Base-by-base conservation (phyloP, 2,329 filamentous ascomycete species). In the Trichoderma koningii region DNA sequence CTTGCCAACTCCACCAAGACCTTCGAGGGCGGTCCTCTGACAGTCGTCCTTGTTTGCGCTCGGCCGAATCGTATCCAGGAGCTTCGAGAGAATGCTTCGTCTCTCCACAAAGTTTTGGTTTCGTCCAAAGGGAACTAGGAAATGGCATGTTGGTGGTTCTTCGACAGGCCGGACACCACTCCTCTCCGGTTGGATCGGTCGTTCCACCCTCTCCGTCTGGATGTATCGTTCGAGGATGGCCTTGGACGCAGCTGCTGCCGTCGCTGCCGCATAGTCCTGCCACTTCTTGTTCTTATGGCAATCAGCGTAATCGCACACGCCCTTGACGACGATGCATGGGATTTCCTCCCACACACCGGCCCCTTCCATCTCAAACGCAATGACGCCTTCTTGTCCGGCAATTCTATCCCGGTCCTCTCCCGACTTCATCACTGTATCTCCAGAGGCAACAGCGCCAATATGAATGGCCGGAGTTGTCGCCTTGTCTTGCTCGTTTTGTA, bases 371-470 rank as follows among this genome's bases (percentile, higher is more conserved):
- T 76, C 74, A 42, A 76, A 76, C 0, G 47, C 65, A 19, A 66
- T 64, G 14, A 66, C 41, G 1, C 28, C 19, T 0, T 70, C 51
- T 44, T 65, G 10, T 17, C 66, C 55, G 6, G 76, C 71, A 23
- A 78, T 68, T 0, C 38, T 21, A 55, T 81, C 78, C 9, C 79
- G 72, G 6, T 73, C 65, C 12, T 68, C 61, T 7, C 73, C 75
- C 4, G 73, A 75, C 50, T 76, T 78, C 67, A 81, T 76, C 3
- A 80, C 76, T 5, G 70, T 71, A 52, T 80, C 73, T 7, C 74
- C 77, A 0, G 77, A 79, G 4, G 72, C 79, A 5, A 81, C 73
- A 0, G 67, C 64, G 0, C 79, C 79, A 34, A 80, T 69, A 50
- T 78, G 75, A 0, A 81, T 55, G 3, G n/a, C 30, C 2, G 61